Conservation (phyloP, 768 basidiomycete genomes). For the Pisolithus microcarpus region DNA sequence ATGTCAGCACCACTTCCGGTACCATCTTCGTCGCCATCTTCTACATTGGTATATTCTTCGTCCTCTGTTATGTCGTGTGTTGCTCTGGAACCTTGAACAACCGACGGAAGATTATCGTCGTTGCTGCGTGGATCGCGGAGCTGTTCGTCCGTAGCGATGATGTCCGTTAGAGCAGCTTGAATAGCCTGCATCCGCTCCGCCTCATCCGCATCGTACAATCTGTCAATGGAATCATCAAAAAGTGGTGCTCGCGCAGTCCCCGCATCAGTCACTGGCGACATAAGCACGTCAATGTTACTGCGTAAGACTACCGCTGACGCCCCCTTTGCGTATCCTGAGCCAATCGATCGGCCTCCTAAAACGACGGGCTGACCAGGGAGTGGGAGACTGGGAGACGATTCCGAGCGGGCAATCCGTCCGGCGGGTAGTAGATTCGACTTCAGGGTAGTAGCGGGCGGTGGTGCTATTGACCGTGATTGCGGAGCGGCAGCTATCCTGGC, state of each 20-base stretch:
- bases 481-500: slow-evolving; percentile 2
- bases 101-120: slow-evolving; percentile 3
- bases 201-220: slow-evolving; percentile 47
- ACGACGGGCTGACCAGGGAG: slow-evolving; percentile 4
- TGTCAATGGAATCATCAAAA: slow-evolving; percentile 75
- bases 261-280: slow-evolving; percentile 57
- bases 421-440: slow-evolving; percentile 5
- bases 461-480: slow-evolving; percentile 6
- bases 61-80: slow-evolving; percentile 30
- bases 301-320: slow-evolving; percentile 23
- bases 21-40: slow-evolving; percentile 41
- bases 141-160: slow-evolving; percentile 79
- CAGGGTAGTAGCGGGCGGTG: slow-evolving; percentile 4
- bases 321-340: slow-evolving; percentile 11
- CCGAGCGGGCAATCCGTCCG: slow-evolving; percentile 25
- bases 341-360: slow-evolving; percentile 21
- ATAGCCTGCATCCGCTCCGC: slow-evolving; percentile 91
- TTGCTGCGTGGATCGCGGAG: slow-evolving; percentile 18
- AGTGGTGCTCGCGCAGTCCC: slow-evolving; percentile 63
- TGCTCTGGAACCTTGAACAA: slow-evolving; percentile 9
- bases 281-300: slow-evolving; percentile 70
- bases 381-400: slow-evolving; percentile 30
- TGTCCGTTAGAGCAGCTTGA: slow-evolving; percentile 91
- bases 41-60: slow-evolving; percentile 32
- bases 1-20: slow-evolving; percentile 19